phyloP scores from a whole-genome alignment of 2,329 filamentous ascomycete genomes.

The Cladosporium sphaerospermum region DNA sequence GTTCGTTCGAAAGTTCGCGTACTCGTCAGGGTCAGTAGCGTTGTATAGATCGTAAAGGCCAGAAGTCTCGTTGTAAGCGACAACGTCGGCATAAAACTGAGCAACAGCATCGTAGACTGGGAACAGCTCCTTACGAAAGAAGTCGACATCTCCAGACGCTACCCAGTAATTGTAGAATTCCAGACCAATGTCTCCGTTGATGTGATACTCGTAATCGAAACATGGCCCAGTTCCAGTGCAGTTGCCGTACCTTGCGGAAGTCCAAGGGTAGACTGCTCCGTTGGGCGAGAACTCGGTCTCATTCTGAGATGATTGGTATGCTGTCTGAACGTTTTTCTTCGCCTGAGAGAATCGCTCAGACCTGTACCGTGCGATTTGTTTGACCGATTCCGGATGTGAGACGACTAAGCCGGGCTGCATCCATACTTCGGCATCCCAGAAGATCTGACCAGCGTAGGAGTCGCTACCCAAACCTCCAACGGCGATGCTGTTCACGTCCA shows the following conservation, averaged over 20 bases:
- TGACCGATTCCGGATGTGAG: conserved; percentile 55
- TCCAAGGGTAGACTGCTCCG: conserved; percentile 63
- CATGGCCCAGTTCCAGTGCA: conserved; percentile 57
- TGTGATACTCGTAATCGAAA: conserved; percentile 66
- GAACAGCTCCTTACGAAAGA: conserved; percentile 51
- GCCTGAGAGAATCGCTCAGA: conserved; percentile 55
- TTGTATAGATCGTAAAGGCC: conserved; percentile 50
- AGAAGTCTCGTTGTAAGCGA: conserved; percentile 53
- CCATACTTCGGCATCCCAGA: conserved; percentile 63
- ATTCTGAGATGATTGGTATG: conserved; percentile 54
- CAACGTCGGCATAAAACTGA: conserved; percentile 53
- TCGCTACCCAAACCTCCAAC: conserved; percentile 64
- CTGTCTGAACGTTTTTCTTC: conserved; percentile 51
- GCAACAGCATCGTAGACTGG: conserved; percentile 61
- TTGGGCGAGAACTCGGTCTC: conserved; percentile 50
- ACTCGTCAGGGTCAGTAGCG: conserved; percentile 68
- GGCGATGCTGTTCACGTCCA: conserved; percentile 58
- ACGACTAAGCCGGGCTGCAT: conserved; percentile 62
- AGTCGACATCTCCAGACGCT: conserved; percentile 52
- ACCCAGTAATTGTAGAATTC: conserved; percentile 56
- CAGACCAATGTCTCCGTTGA: conserved; percentile 64
- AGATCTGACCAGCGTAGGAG: conserved; percentile 60
- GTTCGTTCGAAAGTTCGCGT: conserved; percentile 59
- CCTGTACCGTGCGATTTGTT: conserved; percentile 60
- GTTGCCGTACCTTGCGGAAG: conserved; percentile 59